Evolutionary conservation across 306 rosid species (phyloP).

Genomic region (Corylus heterophylla): DNA sequence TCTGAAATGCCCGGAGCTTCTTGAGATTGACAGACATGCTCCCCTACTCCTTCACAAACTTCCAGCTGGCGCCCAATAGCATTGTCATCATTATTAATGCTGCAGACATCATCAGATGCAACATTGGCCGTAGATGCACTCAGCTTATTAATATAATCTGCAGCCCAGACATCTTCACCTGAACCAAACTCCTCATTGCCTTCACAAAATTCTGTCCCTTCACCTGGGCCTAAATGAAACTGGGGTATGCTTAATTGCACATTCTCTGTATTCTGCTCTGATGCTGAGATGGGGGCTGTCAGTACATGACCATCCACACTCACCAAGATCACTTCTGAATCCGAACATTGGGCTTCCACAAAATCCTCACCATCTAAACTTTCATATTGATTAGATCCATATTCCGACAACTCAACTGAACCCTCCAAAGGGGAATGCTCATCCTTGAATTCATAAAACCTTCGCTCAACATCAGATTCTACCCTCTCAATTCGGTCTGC

Average conservation of each 20-base stretch:
- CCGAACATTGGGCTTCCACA: slow-evolving; percentile 57
- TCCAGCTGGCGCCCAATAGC: slow-evolving; percentile 24
- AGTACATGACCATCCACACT: slow-evolving; percentile 92
- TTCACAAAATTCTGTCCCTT: slow-evolving; percentile 71
- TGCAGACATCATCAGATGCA: slow-evolving; percentile 15
- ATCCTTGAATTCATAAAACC: slow-evolving; percentile 73
- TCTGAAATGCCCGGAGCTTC: slow-evolving; percentile 32
- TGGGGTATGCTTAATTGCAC: slow-evolving; percentile 79
- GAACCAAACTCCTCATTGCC: slow-evolving; percentile 59
- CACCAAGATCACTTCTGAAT: slow-evolving; percentile 82
- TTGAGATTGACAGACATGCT: slow-evolving; percentile 35
- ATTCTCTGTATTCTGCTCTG: slow-evolving; percentile 64
- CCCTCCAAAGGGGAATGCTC: slow-evolving; percentile 64
- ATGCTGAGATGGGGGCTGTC: slow-evolving; percentile 80
- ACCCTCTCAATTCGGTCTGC: slow-evolving; percentile 42
- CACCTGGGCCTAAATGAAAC: slow-evolving; percentile 89
- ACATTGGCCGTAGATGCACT: slow-evolving; percentile 41
- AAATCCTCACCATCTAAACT: slow-evolving; percentile 51
- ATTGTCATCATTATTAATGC: slow-evolving; percentile 27
- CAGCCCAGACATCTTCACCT: slow-evolving; percentile 67
- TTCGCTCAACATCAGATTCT: slow-evolving; percentile 56
- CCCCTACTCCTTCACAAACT: slow-evolving; percentile 50
- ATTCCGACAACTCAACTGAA: slow-evolving; percentile 63
- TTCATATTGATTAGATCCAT: slow-evolving; percentile 54
- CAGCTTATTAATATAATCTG: slow-evolving; percentile 57